These are phyloP conservation scores for Shiraia sp. DNA, from an alignment of 2,329 filamentous ascomycete species.

Conservation along the genomic window DNA sequence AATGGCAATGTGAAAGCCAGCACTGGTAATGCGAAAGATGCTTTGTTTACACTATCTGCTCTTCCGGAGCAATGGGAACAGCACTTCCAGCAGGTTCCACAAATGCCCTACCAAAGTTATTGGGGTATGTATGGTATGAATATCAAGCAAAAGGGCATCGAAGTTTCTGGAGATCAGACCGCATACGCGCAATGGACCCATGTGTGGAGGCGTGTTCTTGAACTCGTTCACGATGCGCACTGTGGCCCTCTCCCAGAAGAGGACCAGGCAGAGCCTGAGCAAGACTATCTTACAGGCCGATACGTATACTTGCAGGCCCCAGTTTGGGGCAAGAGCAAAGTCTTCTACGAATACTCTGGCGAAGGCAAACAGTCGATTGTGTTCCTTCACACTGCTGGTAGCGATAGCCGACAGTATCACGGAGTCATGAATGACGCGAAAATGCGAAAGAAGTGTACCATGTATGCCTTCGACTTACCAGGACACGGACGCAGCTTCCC, in stretches of 20 bases:
- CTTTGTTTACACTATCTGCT: constrained; percentile 47
- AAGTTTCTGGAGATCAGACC: constrained; percentile 52
- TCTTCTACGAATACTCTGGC: constrained; percentile 55
- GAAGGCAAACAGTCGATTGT: constrained; percentile 52
- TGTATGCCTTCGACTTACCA: constrained; percentile 56
- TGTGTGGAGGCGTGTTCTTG: constrained; percentile 54
- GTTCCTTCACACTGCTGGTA: constrained; percentile 53
- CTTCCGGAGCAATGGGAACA: constrained; percentile 53
- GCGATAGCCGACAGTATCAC: constrained; percentile 55
- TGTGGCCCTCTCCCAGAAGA: constrained; percentile 51
- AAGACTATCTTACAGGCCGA: constrained; percentile 52
- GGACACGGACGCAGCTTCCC: constrained; percentile 56
- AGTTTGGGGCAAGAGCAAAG: constrained; percentile 54
- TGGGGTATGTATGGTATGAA: constrained; percentile 55
- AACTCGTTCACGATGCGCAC: constrained; percentile 53
- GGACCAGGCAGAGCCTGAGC: constrained; percentile 39
- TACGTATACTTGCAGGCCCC: constrained; percentile 54
- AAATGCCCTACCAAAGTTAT: constrained; percentile 51
- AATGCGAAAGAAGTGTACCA: constrained; percentile 53
- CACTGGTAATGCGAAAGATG: constrained; percentile 35
- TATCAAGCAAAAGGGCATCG: constrained; percentile 54
- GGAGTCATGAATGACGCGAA: constrained; percentile 55
- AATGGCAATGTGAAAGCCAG: constrained; percentile 36
- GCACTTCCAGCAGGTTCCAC: constrained; percentile 50
- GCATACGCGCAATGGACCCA: constrained; percentile 52